Percentiles rank a stretch among this genome's conserved stretches.
phyloP scores from a whole-genome alignment of 495 filamentous ascomycete genomes.

The Amorphotheca resinae region DNA sequence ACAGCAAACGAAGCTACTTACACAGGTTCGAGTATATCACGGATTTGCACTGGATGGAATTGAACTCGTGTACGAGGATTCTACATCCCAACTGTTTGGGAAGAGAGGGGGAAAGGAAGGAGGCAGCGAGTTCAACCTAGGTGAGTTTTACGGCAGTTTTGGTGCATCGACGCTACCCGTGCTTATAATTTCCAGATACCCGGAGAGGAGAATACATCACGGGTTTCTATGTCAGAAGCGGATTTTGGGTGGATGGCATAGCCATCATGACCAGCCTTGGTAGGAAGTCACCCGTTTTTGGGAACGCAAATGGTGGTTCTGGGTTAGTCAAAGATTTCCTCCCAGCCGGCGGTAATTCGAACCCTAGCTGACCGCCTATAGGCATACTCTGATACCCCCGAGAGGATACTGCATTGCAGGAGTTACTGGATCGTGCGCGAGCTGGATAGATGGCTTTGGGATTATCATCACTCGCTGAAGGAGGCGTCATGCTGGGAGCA shows the following conservation, averaged over 20 bases:
- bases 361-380: constrained; percentile 24
- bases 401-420: constrained; percentile 83
- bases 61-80: constrained; percentile 89
- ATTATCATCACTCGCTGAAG: constrained; percentile 64
- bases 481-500: background rate
- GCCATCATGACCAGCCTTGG: constrained; percentile 84
- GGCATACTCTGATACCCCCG: constrained; percentile 81
- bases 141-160: constrained; percentile 26
- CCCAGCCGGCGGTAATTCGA: background rate
- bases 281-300: constrained; percentile 72
- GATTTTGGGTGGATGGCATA: constrained; percentile 79
- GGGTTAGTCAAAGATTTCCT: constrained; percentile 43
- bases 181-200: constrained; percentile 42
- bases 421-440: constrained; percentile 65
- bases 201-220: constrained; percentile 74
- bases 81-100: constrained; percentile 78
- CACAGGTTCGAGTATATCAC: constrained; percentile 64
- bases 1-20: constrained; percentile 60
- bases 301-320: constrained; percentile 68
- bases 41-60: constrained; percentile 70
- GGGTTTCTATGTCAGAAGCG: constrained; percentile 75
- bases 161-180: background rate
- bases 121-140: constrained; percentile 65
- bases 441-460: constrained; percentile 82
- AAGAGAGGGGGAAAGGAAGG: constrained; percentile 64